phyloP scores from a whole-genome alignment of 2,329 filamentous ascomycete genomes.

The Colletotrichum godetiae region DNA sequence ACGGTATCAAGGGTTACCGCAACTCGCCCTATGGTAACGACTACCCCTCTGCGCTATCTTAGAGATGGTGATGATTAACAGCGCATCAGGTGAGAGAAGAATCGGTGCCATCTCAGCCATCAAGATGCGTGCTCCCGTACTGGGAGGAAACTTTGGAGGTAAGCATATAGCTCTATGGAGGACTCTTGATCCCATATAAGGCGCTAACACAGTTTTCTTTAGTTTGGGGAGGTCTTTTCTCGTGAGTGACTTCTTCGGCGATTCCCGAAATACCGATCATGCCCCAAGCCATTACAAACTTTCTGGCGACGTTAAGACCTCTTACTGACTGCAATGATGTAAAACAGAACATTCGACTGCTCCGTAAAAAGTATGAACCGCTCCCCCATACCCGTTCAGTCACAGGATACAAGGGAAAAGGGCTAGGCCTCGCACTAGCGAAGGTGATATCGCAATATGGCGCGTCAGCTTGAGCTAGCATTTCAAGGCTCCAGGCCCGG shows the following conservation, averaged over 20 bases:
- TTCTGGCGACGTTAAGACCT: background rate
- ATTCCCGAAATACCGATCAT: background rate
- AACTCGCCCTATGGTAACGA: background rate
- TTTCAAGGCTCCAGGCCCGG: too few species aligned
- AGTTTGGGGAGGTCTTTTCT: conserved; percentile 96
- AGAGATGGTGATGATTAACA: conserved; percentile 68
- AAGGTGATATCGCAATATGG: background rate
- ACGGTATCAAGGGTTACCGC: conserved; percentile 90
- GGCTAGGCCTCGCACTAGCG: background rate
- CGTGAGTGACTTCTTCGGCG: conserved; percentile 41
- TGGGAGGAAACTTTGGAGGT: conserved; percentile 92
- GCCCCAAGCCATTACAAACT: background rate
- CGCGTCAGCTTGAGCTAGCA: background rate
- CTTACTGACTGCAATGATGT: background rate
- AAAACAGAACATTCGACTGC: conserved; percentile 80
- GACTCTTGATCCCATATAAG: background rate
- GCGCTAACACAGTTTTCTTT: background rate
- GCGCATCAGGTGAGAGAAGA: conserved; percentile 90
- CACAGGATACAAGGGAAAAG: background rate
- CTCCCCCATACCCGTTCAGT: background rate
- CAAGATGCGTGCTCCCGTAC: conserved; percentile 94
- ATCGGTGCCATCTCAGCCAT: conserved; percentile 97
- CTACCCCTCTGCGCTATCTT: background rate
- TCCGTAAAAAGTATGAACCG: conserved; percentile 83
- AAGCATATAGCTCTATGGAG: background rate